These are phyloP conservation scores for Hanseniaspora mollemarum DNA, from an alignment of 805 yeast species.

Conservation along the genomic window DNA sequence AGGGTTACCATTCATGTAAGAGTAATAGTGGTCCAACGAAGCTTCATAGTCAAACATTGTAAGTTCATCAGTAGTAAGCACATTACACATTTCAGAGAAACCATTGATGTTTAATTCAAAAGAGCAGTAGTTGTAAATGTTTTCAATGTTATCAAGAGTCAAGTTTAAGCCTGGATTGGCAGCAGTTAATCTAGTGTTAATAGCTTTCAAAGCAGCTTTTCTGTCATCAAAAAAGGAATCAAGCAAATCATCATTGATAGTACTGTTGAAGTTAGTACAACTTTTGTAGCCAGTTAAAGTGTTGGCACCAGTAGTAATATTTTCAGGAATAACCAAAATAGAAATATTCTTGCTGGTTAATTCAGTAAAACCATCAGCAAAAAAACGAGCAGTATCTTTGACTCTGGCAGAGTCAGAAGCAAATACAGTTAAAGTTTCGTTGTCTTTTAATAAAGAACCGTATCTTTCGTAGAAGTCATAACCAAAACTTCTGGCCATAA, in stretches of 20 bases:
- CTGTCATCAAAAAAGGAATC: slow-evolving; percentile 19
- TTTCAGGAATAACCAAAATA: slow-evolving; percentile 32
- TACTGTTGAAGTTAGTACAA: slow-evolving; percentile 32
- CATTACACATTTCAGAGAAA: slow-evolving; percentile 52
- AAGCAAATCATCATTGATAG: slow-evolving; percentile 18
- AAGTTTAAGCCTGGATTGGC: slow-evolving; percentile 46
- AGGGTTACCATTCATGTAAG: slow-evolving; percentile 32
- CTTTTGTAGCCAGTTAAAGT: slow-evolving; percentile 39
- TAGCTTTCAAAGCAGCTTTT: slow-evolving; percentile 36
- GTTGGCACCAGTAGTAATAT: slow-evolving; percentile 37
- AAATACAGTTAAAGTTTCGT: slow-evolving; percentile 35
- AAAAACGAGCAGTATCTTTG: slow-evolving; percentile 37
- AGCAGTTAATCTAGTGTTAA: slow-evolving; percentile 44
- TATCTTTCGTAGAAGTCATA: slow-evolving; percentile 36
- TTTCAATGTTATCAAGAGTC: slow-evolving; percentile 40
- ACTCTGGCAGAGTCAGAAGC: slow-evolving; percentile 40
- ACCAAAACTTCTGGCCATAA: slow-evolving; percentile 37
- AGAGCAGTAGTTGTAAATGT: slow-evolving; percentile 54
- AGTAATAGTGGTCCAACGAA: slow-evolving; percentile 51
- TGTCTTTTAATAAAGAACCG: slow-evolving; percentile 31
- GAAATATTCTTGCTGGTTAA: slow-evolving; percentile 34
- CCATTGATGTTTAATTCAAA: slow-evolving; percentile 65
- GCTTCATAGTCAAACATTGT: slow-evolving; percentile 48
- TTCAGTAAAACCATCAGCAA: slow-evolving; percentile 36
- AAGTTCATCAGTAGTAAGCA: slow-evolving; percentile 59